Evolutionary conservation across 768 basidiomycete genomes (phyloP).

Genomic region (Tylopilus sp.): DNA sequence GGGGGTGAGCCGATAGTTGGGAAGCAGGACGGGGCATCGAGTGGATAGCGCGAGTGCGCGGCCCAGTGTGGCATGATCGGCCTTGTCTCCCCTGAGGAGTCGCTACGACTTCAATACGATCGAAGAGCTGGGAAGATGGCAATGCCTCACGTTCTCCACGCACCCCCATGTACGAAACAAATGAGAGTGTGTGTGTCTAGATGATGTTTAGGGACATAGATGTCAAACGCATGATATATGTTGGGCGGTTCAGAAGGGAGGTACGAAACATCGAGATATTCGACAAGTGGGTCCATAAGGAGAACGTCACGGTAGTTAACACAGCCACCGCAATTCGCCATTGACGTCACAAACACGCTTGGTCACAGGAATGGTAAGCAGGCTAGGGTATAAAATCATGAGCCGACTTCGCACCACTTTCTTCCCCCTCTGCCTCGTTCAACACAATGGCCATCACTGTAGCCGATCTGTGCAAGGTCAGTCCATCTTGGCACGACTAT

Average conservation of each 20-base stretch:
- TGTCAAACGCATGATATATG: constrained; percentile 49
- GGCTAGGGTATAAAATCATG: constrained; percentile 13
- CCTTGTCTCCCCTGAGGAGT: constrained; percentile 67
- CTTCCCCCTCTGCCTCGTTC: constrained; percentile 1
- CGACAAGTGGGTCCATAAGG: constrained; percentile 9
- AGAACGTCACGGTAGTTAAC: background rate
- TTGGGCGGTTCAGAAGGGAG: constrained; percentile 21
- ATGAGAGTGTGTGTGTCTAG: constrained; percentile 41
- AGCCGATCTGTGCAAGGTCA: constrained; percentile 78
- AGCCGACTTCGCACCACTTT: background rate
- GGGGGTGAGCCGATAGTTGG: constrained; percentile 76
- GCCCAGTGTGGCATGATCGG: constrained; percentile 52
- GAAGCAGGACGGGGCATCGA: constrained; percentile 57
- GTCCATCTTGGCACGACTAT: constrained; percentile 5
- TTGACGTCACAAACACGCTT: constrained; percentile 29
- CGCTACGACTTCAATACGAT: constrained; percentile 5
- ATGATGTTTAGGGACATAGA: constrained; percentile 38
- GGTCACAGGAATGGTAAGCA: background rate
- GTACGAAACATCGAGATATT: constrained; percentile 36
- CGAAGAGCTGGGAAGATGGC: background rate
- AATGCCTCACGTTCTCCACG: constrained; percentile 68
- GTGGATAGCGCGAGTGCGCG: constrained; percentile 48
- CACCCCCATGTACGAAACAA: constrained; percentile 80
- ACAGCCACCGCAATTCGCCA: constrained; percentile 7
- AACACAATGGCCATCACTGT: constrained; percentile 61